Base-by-base conservation (phyloP, 2,329 filamentous ascomycete species). In the Hansfordia pulvinata region DNA sequence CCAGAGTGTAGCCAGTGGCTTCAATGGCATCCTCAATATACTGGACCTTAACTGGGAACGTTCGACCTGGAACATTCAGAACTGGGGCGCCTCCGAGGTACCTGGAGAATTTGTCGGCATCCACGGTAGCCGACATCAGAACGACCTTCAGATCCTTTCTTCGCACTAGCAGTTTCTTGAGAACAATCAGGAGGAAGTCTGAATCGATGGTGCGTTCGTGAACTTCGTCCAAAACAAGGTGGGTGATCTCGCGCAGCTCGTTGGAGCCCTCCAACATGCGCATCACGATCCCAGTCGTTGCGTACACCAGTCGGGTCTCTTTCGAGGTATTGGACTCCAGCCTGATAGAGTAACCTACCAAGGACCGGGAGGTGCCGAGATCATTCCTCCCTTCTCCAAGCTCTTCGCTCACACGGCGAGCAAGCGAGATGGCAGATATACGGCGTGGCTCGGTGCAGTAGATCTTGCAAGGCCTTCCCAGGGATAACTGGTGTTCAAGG, bases 191-290 rank as follows among this genome's bases (percentile, higher is more conserved):
- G 18, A 98, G 61, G 48, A 98, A 94, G 49, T 98, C 90, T 30
- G 86, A 93, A 47, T 98, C 90, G 39, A 98, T 96, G 9, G 84
- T 82, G 34, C 88, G 75, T 50, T 98, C 90, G 46, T 98, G 90
- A 3, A 96, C 88, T 53, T 98, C 90, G 44, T 98, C 90, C n/a
- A 98, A 74, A 23, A 98, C 75, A 32, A 98, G 58, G 54, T 96
- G 90, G 1, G 88, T 93, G 27, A 98, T 76, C 36, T 94, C 88
- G 30, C 74, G 69, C 22, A 98, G 68, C 30, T 92, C 80, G 36
- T 84, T 80, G 0, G 83, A 81, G 7, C 78, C 77, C 50, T 98
- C 90, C 10, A 98, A 64, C 88, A 98, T 96, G 16, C 90, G 76
- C 63, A 98, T 82, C n/a, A 98, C 84, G 31, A 98, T 93, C 58